Base-by-base conservation (phyloP, 768 basidiomycete species). In the Rhodotorula graminis region DNA sequence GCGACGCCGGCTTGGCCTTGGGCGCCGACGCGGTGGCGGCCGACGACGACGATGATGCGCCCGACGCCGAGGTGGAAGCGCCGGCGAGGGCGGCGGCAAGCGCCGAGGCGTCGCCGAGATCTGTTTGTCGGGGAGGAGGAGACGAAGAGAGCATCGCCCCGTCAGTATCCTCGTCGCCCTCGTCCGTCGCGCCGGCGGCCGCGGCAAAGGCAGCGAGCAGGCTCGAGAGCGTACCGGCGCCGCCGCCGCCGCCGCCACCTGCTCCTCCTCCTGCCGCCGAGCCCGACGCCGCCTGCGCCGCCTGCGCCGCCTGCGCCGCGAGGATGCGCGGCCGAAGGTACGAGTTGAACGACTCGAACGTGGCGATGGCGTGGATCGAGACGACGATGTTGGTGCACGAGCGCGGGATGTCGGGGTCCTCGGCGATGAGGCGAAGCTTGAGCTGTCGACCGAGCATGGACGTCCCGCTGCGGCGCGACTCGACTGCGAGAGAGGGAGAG, bases 281-380 rank as follows among this genome's bases (percentile, higher is more conserved):
- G 77, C 74, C 18, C 37, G 57, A 25, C 61, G 75, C 78, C 61
- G 61, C 33, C 25, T 73, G 59, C 1, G 79, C 80, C 0, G 91
- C 91, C n/a, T n/a, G n/a, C 61, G 75, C 78, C 61, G 61, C 33
- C 25, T 73, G 59, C 1, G 79, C 80, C 0, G 91, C 91, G 12
- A 92, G 84, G 46, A 96, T 89, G 8, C 92, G 87, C 37, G 95
- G 95, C 2, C 93, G 89, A 21, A 98, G 86, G 80, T 97, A 99
- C 80, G 96, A 94, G 78, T 96, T 92, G 44, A 98, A 85, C 2
- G 95, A 93, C 80, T 96, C 93, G 86, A 98, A 93, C 1, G 93
- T 97, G 2, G 96, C 95, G 73, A 98, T 96, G 12, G 94, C 95
- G 79, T 98, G 95, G 72, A 98, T 98, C 14, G 94, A 97, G 31